Evolutionary conservation across 495 filamentous ascomycete genomes (phyloP), one percentile per base, ranked within the genome.

Genomic region (Annulohypoxylon moriforme): DNA sequence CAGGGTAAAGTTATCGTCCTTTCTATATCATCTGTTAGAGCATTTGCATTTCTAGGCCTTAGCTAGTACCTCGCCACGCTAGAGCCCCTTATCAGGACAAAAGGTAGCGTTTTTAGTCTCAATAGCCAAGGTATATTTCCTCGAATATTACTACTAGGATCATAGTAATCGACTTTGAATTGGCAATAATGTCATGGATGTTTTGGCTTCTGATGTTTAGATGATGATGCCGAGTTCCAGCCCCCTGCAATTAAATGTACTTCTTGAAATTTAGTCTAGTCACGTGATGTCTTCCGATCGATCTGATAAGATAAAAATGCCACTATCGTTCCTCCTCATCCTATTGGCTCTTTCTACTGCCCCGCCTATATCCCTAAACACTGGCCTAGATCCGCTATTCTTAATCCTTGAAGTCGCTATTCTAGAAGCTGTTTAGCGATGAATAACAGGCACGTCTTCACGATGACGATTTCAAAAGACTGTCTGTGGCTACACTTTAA

Each of bases 261-360:
- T 14, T 13, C 2, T 13, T 5, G 5, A 5, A 40, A 14, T 14
- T 1, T 40, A 2, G 36, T 3, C 4, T 4, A 40, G 36, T 40
- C 36, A 40, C 36, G 36, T 40, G 36, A 4, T 40, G n/a, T n/a
- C n/a, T 5, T 18, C 14, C 38, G 40, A 44, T 44, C 16, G 49
- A 53, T 53, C 49, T 31, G 49, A 53, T 53, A 53, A 53, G 49
- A 53, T 53, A 53, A 53, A 53, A 29, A 53, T 6, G 49, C 1
- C 25, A 25, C 49, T 53, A 53, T 31, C 20, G n/a, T 0, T 20
- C 6, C 40, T 20, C 40, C 16, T 7, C 40, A 44, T 44, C 16
- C 40, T 3, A 44, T 44, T 44, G 16, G 40, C 40, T n/a, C 2
- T 20, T 44, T 13, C 36, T 1, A 40, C n/a, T 40, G 10, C 34